A percentile compares a stretch with the other conserved stretches of the same genome.
Conservation (phyloP, 1,284 basidiomycete species). For the Pseudomicrostroma phylloplanum region DNA sequence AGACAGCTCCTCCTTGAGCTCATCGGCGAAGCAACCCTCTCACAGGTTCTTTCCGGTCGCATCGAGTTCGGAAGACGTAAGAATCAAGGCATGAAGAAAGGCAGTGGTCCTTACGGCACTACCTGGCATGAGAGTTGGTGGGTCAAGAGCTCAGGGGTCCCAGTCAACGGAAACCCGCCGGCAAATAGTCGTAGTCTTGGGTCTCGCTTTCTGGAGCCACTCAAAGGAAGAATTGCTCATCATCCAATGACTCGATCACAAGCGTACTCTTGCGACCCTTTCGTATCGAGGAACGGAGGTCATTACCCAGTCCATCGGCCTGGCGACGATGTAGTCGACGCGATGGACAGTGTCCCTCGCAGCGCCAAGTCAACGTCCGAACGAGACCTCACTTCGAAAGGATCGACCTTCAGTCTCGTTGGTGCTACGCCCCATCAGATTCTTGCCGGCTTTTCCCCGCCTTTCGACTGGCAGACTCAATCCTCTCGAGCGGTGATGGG, state of each 20-base stretch:
- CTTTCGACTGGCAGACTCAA: too few species aligned
- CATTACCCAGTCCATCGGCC: background rate
- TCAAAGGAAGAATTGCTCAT: background rate
- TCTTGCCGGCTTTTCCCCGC: too few species aligned
- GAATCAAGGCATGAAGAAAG: background rate
- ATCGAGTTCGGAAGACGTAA: background rate
- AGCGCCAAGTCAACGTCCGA: too few species aligned
- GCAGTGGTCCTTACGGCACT: background rate
- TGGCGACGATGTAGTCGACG: background rate
- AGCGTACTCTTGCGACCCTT: background rate
- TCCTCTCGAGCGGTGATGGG: too few species aligned
- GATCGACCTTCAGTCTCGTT: too few species aligned
- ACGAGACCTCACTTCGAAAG: too few species aligned
- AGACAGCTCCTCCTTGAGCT: background rate
- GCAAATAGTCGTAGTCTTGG: background rate
- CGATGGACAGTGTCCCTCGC: too few species aligned
- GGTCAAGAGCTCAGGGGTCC: background rate
- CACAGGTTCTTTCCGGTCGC: background rate
- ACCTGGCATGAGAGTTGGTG: conserved; percentile 4
- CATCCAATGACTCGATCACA: background rate
- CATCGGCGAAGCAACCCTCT: background rate
- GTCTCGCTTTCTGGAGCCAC: background rate
- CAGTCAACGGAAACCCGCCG: background rate
- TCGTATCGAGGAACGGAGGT: background rate
- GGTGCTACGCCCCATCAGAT: too few species aligned